Conservation (phyloP, 2,329 filamentous ascomycete species). For the Claviceps africana region DNA sequence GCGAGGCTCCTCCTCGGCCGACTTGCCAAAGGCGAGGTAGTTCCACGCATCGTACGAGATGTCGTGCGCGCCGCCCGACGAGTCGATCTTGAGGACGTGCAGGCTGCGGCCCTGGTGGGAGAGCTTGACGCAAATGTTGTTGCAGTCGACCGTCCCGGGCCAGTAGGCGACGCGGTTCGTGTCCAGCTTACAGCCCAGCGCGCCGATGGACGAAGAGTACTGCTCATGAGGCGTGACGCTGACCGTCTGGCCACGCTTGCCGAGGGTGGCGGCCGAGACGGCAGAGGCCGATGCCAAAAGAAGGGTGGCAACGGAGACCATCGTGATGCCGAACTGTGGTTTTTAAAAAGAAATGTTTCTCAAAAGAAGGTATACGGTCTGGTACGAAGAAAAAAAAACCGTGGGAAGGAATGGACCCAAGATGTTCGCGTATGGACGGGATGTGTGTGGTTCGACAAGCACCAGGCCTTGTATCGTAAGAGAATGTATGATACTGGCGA, state of each 20-base stretch:
- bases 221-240: conserved; percentile 39
- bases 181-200: conserved; percentile 46
- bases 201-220: conserved; percentile 43
- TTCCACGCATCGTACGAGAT: conserved; percentile 50
- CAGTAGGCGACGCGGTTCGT: conserved; percentile 49
- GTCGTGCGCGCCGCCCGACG: conserved; percentile 41
- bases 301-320: conserved; percentile 17
- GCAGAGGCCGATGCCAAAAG: conserved; percentile 17
- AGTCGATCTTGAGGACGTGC: conserved; percentile 44
- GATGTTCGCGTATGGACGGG: neutral
- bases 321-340: conserved; percentile 9
- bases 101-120: conserved; percentile 33
- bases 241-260: conserved; percentile 7
- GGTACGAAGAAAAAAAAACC: neutral
- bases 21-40: conserved; percentile 36
- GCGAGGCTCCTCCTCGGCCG: conserved; percentile 30
- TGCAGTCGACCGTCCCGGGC: conserved; percentile 37
- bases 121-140: conserved; percentile 42
- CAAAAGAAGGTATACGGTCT: neutral
- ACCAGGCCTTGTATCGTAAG: neutral
- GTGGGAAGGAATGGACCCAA: neutral
- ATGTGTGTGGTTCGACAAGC: neutral
- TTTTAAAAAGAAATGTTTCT: no score
- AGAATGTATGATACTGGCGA: neutral
- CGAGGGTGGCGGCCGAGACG: conserved; percentile 16